Evolutionary conservation across 441 rosid species (phyloP).

Genomic region (Adansonia grandidieri): DNA sequence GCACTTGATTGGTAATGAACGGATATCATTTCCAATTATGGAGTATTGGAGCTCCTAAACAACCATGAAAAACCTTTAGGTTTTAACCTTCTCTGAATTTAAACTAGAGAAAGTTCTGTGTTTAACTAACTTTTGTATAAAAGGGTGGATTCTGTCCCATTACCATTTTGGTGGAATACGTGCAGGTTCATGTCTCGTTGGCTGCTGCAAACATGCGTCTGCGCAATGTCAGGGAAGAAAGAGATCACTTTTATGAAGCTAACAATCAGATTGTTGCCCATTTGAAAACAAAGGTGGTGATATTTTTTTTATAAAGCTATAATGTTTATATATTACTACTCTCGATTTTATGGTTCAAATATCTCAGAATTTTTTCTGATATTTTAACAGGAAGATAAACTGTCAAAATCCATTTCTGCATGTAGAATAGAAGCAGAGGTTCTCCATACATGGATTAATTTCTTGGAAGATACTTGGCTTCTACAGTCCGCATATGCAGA

Average conservation of each 20-base stretch:
- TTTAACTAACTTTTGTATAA: neutral
- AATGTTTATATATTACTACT: neutral
- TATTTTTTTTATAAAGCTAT: neutral
- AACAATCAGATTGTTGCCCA: constrained; percentile 83
- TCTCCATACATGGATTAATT: constrained; percentile 87
- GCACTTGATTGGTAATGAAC: neutral
- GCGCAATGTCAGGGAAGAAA: constrained; percentile 81
- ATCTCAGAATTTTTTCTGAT: constrained; percentile 23
- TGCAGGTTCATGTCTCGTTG: constrained; percentile 83
- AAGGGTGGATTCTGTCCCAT: neutral
- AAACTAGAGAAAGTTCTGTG: neutral
- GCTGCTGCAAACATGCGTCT: constrained; percentile 91
- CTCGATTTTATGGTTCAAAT: constrained; percentile 20
- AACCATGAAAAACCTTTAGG: constrained; percentile 11
- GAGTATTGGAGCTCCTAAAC: neutral
- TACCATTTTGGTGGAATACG: constrained; percentile 14
- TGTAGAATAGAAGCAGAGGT: constrained; percentile 81
- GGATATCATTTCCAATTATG: neutral
- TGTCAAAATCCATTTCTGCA: constrained; percentile 75
- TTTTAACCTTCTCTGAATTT: neutral
- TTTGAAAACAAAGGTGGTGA: constrained; percentile 75
- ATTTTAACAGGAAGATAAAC: constrained; percentile 78
- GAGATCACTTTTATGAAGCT: constrained; percentile 95
- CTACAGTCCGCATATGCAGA: constrained; percentile 76
- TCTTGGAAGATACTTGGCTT: constrained; percentile 94